A percentile compares a stretch with the other conserved stretches of the same genome.
Conservation (phyloP, 164 flowering plant genomes). For the Stephania japonica region DNA sequence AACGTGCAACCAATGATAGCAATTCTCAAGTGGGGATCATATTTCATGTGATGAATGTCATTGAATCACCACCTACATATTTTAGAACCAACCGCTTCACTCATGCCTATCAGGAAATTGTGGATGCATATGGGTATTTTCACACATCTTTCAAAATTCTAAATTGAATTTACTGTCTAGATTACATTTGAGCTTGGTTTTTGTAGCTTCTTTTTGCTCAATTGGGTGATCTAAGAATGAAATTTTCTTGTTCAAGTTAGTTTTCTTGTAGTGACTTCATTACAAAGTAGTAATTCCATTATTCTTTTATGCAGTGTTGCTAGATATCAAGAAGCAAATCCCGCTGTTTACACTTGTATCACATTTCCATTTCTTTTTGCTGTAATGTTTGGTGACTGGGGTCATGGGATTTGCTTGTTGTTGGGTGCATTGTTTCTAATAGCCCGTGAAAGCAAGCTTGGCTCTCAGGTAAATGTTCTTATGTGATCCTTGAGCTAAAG, state of each 20-base stretch:
- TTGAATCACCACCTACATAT: conserved; percentile 94
- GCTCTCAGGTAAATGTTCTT: conserved; percentile 52
- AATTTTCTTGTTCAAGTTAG: background rate
- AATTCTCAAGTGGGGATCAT: conserved; percentile 90
- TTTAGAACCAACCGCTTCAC: conserved; percentile 79
- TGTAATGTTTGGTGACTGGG: conserved; percentile 99
- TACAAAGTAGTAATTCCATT: conserved; percentile 12
- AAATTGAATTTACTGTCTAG: background rate
- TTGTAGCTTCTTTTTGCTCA: background rate
- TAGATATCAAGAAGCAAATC: conserved; percentile 95
- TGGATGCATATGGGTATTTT: conserved; percentile 93
- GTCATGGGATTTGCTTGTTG: conserved; percentile 94
- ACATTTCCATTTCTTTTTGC: conserved; percentile 99
- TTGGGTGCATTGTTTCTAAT: conserved; percentile 75
- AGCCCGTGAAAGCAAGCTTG: conserved; percentile 63
- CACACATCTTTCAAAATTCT: background rate
- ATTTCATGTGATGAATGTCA: conserved; percentile 81
- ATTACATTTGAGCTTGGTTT: background rate
- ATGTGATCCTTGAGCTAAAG: background rate
- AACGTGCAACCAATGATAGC: conserved; percentile 93
- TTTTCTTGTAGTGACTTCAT: background rate
- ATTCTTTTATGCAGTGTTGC: conserved; percentile 68
- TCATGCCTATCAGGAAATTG: conserved; percentile 85
- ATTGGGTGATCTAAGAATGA: background rate
- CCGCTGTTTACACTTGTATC: conserved; percentile 79